Conservation (phyloP, 805 yeast genomes). For the Saccharomyces paradoxus region DNA sequence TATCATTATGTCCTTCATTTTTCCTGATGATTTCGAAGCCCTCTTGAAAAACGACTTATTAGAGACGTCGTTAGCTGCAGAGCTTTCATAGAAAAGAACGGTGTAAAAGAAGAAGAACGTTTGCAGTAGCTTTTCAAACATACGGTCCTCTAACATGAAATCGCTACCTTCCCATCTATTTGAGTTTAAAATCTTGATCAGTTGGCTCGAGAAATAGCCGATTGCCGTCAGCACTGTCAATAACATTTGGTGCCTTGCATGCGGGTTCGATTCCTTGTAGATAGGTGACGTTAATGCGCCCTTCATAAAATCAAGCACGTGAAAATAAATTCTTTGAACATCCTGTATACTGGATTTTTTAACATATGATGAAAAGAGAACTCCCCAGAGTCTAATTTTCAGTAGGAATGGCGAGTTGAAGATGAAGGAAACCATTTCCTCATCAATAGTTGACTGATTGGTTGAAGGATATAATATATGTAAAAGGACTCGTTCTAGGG, state of each 20-base stretch:
- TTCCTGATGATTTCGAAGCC: slow-evolving; percentile 38
- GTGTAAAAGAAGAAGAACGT: slow-evolving; percentile 38
- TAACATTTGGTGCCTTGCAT: slow-evolving; percentile 36
- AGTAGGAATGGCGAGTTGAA: slow-evolving; percentile 55
- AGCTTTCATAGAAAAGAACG: slow-evolving; percentile 47
- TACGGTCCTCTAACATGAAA: neutral
- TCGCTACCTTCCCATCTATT: slow-evolving; percentile 31
- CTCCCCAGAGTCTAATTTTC: slow-evolving; percentile 66
- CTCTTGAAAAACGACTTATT: slow-evolving; percentile 36
- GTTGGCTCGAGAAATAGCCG: slow-evolving; percentile 41
- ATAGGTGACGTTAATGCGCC: slow-evolving; percentile 29
- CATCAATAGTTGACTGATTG: slow-evolving; percentile 29
- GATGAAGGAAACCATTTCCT: slow-evolving; percentile 55
- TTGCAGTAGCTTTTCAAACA: slow-evolving; percentile 21
- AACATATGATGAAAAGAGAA: slow-evolving; percentile 51
- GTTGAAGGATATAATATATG: slow-evolving; percentile 18
- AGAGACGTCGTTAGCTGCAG: slow-evolving; percentile 32
- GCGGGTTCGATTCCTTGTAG: slow-evolving; percentile 17
- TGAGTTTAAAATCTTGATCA: slow-evolving; percentile 23
- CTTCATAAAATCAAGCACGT: slow-evolving; percentile 40
- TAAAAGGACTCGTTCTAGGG: slow-evolving; percentile 41
- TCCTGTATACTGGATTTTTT: slow-evolving; percentile 25
- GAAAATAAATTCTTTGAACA: slow-evolving; percentile 44
- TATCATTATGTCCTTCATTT: slow-evolving; percentile 39
- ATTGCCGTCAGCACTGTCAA: slow-evolving; percentile 46